Evolutionary conservation across 75 land plant genomes (phyloP).

Genomic region (Azolla pinnata): DNA sequence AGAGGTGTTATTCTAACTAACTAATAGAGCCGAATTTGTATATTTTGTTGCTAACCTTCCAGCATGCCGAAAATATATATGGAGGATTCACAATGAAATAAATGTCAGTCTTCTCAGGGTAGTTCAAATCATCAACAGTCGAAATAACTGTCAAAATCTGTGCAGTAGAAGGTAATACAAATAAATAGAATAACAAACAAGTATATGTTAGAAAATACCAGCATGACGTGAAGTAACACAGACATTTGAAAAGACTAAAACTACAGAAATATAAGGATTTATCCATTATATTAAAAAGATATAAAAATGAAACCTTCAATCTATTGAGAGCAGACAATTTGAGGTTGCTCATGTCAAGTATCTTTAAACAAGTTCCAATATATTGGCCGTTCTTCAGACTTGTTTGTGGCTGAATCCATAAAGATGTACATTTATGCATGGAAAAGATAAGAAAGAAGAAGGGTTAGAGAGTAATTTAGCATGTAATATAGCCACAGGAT

Average conservation of each 20-base stretch:
- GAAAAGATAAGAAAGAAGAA: neutral
- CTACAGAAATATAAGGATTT: neutral
- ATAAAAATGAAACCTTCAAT: slow-evolving; percentile 16
- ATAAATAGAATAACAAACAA: too few species aligned
- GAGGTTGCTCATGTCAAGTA: slow-evolving; percentile 93
- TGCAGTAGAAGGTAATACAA: slow-evolving; percentile 8
- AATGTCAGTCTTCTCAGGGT: slow-evolving; percentile 96
- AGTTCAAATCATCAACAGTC: slow-evolving; percentile 94
- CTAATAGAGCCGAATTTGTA: too few species aligned
- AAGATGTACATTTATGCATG: neutral
- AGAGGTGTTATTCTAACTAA: too few species aligned
- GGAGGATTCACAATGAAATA: slow-evolving; percentile 97
- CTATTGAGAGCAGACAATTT: slow-evolving; percentile 71
- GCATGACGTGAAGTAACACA: too few species aligned
- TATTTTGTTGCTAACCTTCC: slow-evolving; percentile 64
- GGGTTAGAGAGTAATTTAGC: neutral
- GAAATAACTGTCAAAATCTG: slow-evolving; percentile 79
- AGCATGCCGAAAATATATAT: slow-evolving; percentile 88
- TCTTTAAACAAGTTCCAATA: slow-evolving; percentile 66
- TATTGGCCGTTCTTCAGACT: slow-evolving; percentile 48
- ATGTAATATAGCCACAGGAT: neutral
- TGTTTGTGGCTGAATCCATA: slow-evolving; percentile 68
- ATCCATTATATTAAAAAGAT: neutral
- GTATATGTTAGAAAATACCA: too few species aligned
- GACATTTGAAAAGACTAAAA: neutral